Conservation (phyloP, 2,329 filamentous ascomycete species). For the Diaporthe sp. region DNA sequence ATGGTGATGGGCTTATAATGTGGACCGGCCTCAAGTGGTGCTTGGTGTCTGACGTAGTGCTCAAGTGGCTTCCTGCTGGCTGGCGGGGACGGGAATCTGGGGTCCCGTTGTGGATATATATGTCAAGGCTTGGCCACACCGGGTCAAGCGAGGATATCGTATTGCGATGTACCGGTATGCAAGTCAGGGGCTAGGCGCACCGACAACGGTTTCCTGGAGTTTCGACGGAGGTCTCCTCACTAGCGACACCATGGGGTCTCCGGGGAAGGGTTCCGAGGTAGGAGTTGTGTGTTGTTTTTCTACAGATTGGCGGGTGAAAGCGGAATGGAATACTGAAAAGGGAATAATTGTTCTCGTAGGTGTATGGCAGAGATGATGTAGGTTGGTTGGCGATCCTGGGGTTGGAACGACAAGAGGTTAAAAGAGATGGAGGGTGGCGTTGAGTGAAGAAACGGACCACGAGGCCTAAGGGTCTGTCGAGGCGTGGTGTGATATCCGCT, state of each 20-base stretch:
- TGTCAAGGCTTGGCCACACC: conserved; percentile 29
- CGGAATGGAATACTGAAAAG: conserved; percentile 10
- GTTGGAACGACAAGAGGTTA: conserved; percentile 36
- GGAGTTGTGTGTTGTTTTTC: conserved; percentile 26
- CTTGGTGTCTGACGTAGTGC: conserved; percentile 21
- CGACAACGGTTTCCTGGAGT: conserved; percentile 44
- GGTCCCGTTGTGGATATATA: conserved; percentile 37
- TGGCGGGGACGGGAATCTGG: conserved; percentile 34
- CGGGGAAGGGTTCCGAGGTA: conserved; percentile 31
- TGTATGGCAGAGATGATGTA: conserved; percentile 25
- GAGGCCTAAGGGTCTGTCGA: conserved; percentile 39
- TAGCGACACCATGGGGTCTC: conserved; percentile 57
- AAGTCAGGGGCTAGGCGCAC: conserved; percentile 44
- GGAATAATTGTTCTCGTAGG: conserved; percentile 7
- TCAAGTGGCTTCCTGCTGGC: conserved; percentile 11
- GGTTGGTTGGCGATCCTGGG: conserved; percentile 33
- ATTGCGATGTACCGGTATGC: conserved; percentile 32
- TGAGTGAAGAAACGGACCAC: conserved; percentile 37
- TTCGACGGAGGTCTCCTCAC: conserved; percentile 50
- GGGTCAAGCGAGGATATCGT: conserved; percentile 33
- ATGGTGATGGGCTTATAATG: neutral
- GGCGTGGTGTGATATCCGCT: conserved; percentile 39
- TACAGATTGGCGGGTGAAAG: conserved; percentile 13
- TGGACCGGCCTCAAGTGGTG: conserved; percentile 1
- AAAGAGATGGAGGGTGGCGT: conserved; percentile 38